Conservation (phyloP, 768 basidiomycete species). For the Psilocybe sp. region DNA sequence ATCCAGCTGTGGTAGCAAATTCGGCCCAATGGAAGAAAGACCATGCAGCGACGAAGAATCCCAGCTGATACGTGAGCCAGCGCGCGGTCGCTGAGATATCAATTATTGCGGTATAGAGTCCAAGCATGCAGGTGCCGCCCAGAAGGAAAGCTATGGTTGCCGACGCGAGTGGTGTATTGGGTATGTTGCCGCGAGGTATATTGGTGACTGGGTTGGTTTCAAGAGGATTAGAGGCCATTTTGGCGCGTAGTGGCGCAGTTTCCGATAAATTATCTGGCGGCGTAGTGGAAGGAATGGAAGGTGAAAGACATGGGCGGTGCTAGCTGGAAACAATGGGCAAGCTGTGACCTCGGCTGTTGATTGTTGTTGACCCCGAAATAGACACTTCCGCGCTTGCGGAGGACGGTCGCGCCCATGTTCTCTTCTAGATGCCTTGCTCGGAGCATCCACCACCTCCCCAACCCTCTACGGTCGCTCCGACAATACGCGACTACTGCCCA, state of each 20-base stretch:
- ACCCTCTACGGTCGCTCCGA: conserved; percentile 11
- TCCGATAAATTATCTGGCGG: conserved; percentile 17
- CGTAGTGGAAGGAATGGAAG: conserved; percentile 25
- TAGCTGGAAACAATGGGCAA: conserved; percentile 18
- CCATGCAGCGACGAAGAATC: conserved; percentile 83
- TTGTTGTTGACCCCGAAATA: background rate
- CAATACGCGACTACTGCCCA: conserved; percentile 24
- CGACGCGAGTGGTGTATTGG: conserved; percentile 85
- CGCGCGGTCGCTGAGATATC: conserved; percentile 44
- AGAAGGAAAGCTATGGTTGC: conserved; percentile 83
- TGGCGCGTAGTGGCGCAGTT: conserved; percentile 40
- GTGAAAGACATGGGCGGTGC: conserved; percentile 13
- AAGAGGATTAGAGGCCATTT: conserved; percentile 35
- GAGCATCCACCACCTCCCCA: conserved; percentile 7
- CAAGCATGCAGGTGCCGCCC: conserved; percentile 66
- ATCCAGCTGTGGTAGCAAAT: conserved; percentile 93
- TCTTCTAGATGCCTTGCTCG: conserved; percentile 18
- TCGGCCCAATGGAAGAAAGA: conserved; percentile 91
- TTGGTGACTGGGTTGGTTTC: conserved; percentile 49
- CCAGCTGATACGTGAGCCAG: conserved; percentile 76
- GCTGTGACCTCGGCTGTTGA: conserved; percentile 23
- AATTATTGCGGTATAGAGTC: conserved; percentile 44
- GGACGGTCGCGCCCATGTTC: conserved; percentile 17
- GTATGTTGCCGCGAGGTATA: conserved; percentile 55
- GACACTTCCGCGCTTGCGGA: background rate